Percentiles rank a stretch among this genome's conserved stretches.
These are phyloP conservation scores for Colletotrichum kahawae DNA, from an alignment of 2,329 filamentous ascomycete species.

Conservation along the genomic window DNA sequence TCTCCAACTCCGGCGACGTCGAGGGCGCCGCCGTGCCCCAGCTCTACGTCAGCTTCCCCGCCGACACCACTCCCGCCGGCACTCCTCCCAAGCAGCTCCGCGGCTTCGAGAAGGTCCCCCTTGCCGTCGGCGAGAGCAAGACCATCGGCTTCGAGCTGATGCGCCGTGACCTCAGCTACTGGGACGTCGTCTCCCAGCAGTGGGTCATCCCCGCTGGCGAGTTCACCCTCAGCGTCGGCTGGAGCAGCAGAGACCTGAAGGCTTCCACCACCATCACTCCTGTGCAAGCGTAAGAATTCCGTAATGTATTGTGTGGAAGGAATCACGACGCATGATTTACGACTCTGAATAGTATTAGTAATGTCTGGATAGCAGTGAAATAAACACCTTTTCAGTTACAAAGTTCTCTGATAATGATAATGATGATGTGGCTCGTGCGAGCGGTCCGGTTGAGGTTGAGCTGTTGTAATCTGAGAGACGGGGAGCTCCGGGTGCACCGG, in stretches of 20 bases:
- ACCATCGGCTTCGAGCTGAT: constrained; percentile 50
- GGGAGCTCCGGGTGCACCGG: neutral
- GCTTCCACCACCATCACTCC: constrained; percentile 11
- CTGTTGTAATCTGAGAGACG: neutral
- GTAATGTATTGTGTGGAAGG: neutral
- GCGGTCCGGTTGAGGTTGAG: neutral
- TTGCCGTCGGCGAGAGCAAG: constrained; percentile 44
- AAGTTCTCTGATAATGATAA: neutral
- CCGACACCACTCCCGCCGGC: constrained; percentile 34
- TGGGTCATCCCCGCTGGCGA: constrained; percentile 42
- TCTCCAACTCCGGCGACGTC: constrained; percentile 57
- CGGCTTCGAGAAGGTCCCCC: constrained; percentile 55
- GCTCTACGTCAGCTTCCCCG: constrained; percentile 55
- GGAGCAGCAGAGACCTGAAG: constrained; percentile 30
- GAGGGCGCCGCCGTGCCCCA: constrained; percentile 57
- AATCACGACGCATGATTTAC: neutral
- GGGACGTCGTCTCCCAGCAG: constrained; percentile 47
- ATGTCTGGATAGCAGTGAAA: neutral
- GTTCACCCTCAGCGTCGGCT: constrained; percentile 34
- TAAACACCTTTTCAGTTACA: neutral
- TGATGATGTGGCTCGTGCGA: neutral
- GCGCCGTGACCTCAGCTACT: constrained; percentile 53
- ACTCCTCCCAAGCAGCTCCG: constrained; percentile 56
- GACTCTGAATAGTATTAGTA: constrained; percentile 16
- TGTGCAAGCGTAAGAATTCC: constrained; percentile 1